These are phyloP conservation scores for Fusarium verrucosum DNA, from an alignment of 2,329 filamentous ascomycete genomes.

Conservation along the genomic window DNA sequence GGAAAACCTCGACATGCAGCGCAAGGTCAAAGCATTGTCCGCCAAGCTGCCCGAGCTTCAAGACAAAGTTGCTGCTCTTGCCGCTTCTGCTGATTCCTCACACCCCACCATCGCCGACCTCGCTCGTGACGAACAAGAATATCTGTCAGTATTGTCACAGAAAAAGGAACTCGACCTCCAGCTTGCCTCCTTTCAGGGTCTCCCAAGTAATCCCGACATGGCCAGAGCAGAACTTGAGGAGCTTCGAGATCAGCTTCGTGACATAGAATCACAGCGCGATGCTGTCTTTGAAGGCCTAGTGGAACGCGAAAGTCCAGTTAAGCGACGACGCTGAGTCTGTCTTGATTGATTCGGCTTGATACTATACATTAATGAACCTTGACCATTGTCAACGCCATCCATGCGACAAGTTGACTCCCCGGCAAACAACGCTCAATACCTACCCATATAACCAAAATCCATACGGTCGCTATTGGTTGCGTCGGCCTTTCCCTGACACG, in stretches of 20 bases:
- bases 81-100: slow-evolving; percentile 47
- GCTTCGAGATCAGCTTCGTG: slow-evolving; percentile 70
- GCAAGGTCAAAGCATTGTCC: slow-evolving; percentile 72
- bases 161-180: slow-evolving; percentile 70
- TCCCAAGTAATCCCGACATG: slow-evolving; percentile 75
- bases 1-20: slow-evolving; percentile 78
- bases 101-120: slow-evolving; percentile 66
- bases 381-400: slow-evolving; percentile 3
- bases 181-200: slow-evolving; percentile 72
- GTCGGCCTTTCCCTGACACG: slow-evolving; percentile 70
- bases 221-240: slow-evolving; percentile 76
- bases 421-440: slow-evolving; percentile 16
- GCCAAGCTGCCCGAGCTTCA: slow-evolving; percentile 71
- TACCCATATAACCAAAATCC: slow-evolving; percentile 12
- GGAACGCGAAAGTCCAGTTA: slow-evolving; percentile 66
- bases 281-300: slow-evolving; percentile 78
- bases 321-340: slow-evolving; percentile 46
- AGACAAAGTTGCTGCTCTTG: slow-evolving; percentile 60
- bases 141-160: slow-evolving; percentile 64
- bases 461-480: slow-evolving; percentile 47
- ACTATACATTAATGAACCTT: slow-evolving; percentile 33
- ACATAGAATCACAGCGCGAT: slow-evolving; percentile 72
- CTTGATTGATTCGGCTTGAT: slow-evolving; percentile 21
- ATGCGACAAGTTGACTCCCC: slow-evolving; percentile 1
- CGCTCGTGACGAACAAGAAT: slow-evolving; percentile 65